phyloP scores from a whole-genome alignment of 352 stramenopile genomes.

The Peronospora belbahrii region DNA sequence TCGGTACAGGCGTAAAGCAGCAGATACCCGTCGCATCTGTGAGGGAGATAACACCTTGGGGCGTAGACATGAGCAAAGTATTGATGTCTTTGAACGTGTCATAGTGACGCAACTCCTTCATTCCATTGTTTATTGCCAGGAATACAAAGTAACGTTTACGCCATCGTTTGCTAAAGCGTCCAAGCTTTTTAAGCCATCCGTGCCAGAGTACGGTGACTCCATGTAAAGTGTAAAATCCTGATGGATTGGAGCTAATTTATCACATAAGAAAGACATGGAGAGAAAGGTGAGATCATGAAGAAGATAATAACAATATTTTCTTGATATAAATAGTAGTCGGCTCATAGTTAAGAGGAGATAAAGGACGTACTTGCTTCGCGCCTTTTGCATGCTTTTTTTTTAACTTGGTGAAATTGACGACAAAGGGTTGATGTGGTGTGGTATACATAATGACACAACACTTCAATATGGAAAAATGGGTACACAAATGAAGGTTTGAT shows the following conservation, averaged over 20 bases:
- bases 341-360: too few species aligned
- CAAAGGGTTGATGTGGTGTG: conserved; percentile 4
- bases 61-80: conserved; percentile 50
- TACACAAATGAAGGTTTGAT: too few species aligned
- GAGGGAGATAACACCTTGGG: conserved; percentile 66
- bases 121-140: conserved; percentile 47
- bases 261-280: conserved; percentile 3
- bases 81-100: conserved; percentile 55
- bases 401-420: too few species aligned
- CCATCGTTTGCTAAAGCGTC: conserved; percentile 78
- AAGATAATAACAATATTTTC: background rate
- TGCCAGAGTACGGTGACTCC: conserved; percentile 74
- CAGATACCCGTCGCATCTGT: conserved; percentile 69
- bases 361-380: conserved; percentile 39
- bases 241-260: conserved; percentile 33
- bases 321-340: too few species aligned
- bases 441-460: conserved; percentile 6
- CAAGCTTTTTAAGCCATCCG: conserved; percentile 80
- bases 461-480: too few species aligned
- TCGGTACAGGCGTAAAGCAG: conserved; percentile 49
- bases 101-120: conserved; percentile 76
- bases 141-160: conserved; percentile 74
- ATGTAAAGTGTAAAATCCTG: conserved; percentile 40
- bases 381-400: conserved; percentile 37
- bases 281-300: conserved; percentile 1